A percentile compares a stretch with the other conserved stretches of the same genome.
Conservation (phyloP, 805 yeast genomes). For the Saccharomycopsis babjevae region DNA sequence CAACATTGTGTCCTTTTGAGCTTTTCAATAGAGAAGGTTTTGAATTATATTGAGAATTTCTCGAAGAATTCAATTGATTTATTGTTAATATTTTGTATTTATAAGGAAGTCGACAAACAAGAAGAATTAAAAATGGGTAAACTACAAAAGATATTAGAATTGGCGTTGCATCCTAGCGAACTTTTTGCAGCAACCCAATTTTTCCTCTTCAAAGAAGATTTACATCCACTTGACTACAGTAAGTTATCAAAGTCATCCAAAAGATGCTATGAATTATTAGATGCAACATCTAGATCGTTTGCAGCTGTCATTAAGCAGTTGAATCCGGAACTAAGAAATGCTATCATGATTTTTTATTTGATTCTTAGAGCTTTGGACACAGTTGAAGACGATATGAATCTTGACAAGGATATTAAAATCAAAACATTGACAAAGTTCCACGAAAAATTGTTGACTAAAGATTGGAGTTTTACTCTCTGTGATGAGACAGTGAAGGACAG, state of each 20-base stretch:
- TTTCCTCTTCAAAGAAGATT: conserved; percentile 42
- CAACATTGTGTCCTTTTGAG: too few relatives aligned
- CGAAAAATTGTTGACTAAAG: conserved; percentile 47
- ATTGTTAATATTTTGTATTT: too few relatives aligned
- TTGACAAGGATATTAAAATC: conserved; percentile 60
- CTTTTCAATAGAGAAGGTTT: too few relatives aligned
- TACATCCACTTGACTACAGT: conserved; percentile 38
- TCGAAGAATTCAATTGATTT: too few relatives aligned
- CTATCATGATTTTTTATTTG: conserved; percentile 75
- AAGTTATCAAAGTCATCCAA: conserved; percentile 35
- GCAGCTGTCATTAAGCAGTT: conserved; percentile 89
- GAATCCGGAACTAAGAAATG: conserved; percentile 78
- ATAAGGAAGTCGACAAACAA: too few relatives aligned
- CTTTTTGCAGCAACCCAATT: conserved; percentile 57
- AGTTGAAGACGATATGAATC: conserved; percentile 90
- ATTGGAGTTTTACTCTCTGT: conserved; percentile 75
- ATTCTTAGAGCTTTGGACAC: conserved; percentile 89
- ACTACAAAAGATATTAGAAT: conserved; percentile 54
- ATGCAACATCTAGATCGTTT: conserved; percentile 77
- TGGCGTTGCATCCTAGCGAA: conserved; percentile 63
- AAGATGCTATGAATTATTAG: conserved; percentile 60
- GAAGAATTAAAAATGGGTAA: conserved; percentile 6
- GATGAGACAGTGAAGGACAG: conserved; percentile 76
- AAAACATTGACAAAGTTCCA: conserved; percentile 65
- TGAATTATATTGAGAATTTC: too few relatives aligned